Evolutionary conservation across 257 asterid genomes (phyloP).

Genomic region (Scutellaria galericulata): DNA sequence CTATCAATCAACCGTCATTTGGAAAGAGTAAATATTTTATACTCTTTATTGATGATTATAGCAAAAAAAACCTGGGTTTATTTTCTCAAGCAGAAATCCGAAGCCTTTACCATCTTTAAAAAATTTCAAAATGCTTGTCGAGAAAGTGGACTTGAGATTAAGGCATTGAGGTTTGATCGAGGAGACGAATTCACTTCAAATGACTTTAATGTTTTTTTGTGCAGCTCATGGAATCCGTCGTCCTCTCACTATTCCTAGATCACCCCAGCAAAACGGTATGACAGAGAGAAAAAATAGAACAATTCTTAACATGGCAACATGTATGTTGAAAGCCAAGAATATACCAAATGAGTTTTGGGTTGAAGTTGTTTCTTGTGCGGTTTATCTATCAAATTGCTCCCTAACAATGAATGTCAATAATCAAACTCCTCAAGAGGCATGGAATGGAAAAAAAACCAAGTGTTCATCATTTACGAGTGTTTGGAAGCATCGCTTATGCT

Average conservation of each 20-base stretch:
- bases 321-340: neutral
- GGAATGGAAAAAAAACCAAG: neutral
- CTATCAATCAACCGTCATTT: neutral
- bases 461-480: neutral
- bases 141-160: neutral
- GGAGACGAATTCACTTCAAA: too few species aligned
- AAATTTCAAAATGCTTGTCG: neutral
- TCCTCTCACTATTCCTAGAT: neutral
- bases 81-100: neutral
- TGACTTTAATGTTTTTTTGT: too few species aligned
- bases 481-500: constrained; percentile 9
- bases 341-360: constrained; percentile 1
- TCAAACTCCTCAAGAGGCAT: neutral
- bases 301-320: neutral
- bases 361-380: neutral
- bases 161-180: neutral
- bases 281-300: neutral
- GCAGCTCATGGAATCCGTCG: too few species aligned
- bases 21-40: neutral
- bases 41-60: neutral
- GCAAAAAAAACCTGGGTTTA: neutral
- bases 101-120: neutral
- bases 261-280: neutral
- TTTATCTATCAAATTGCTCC: neutral
- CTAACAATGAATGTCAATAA: neutral